These are phyloP conservation scores for Cronartium ribicola DNA, from an alignment of 1,284 basidiomycete species.

Conservation along the genomic window DNA sequence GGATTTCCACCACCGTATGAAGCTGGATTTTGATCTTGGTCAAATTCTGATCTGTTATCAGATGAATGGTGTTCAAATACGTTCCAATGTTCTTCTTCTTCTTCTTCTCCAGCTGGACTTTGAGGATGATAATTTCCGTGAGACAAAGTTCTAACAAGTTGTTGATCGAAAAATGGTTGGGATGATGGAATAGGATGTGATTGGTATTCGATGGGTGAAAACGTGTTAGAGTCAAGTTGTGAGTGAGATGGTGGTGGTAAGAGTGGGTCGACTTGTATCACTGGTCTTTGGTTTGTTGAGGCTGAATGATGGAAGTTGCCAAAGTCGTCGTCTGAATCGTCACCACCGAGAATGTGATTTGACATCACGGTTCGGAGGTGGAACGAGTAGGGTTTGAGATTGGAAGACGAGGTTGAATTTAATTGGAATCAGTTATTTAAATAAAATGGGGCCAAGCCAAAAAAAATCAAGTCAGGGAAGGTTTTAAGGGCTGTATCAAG, in stretches of 20 bases:
- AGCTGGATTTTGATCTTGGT: conserved; percentile 35
- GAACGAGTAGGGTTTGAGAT: background rate
- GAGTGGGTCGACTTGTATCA: background rate
- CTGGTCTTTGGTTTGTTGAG: conserved; percentile 18
- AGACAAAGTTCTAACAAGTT: background rate
- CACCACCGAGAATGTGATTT: conserved; percentile 20
- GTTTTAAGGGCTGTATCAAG: no score
- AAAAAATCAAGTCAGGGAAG: conserved; percentile 2
- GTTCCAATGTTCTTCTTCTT: background rate
- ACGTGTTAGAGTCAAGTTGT: conserved; percentile 7
- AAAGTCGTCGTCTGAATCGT: background rate
- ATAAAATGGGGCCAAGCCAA: background rate
- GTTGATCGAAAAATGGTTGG: background rate
- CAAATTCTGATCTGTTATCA: conserved; percentile 4
- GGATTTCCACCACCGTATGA: conserved; percentile 29
- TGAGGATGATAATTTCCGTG: background rate
- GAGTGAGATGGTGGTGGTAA: background rate
- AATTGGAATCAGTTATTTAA: background rate
- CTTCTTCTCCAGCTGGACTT: conserved; percentile 7
- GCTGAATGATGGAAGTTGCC: background rate
- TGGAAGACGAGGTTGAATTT: background rate
- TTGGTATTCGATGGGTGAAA: conserved; percentile 8
- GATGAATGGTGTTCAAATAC: background rate
- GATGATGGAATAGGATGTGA: background rate
- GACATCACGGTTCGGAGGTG: conserved; percentile 8